phyloP scores from a whole-genome alignment of 495 filamentous ascomycete species.

The Podospora tetraspora region DNA sequence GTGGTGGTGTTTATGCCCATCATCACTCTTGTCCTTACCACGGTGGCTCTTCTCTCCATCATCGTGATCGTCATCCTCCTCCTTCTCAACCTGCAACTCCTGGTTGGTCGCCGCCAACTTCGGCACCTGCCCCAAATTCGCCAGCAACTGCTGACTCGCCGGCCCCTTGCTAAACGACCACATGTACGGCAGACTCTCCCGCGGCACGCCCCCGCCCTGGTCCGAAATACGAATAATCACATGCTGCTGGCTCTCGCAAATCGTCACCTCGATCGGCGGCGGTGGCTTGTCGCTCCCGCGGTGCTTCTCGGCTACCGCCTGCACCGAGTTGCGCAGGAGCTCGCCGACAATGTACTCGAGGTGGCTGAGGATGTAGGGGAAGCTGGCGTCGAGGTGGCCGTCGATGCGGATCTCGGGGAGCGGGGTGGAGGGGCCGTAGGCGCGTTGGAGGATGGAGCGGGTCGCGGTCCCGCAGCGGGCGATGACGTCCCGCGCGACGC shows the following conservation, averaged over 20 bases:
- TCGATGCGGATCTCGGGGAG: slow-evolving; percentile 80
- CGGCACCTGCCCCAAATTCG: slow-evolving; percentile 81
- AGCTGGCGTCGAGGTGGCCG: slow-evolving; percentile 82
- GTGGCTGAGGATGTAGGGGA: slow-evolving; percentile 94
- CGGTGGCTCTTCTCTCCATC: neutral
- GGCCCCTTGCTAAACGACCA: slow-evolving; percentile 97
- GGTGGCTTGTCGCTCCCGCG: slow-evolving; percentile 35
- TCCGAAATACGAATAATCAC: slow-evolving; percentile 96
- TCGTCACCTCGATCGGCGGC: slow-evolving; percentile 84
- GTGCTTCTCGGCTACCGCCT: slow-evolving; percentile 75
- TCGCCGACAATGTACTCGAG: slow-evolving; percentile 97
- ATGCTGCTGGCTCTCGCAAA: slow-evolving; percentile 92
- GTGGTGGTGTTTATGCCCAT: slow-evolving; percentile 14
- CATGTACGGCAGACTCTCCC: slow-evolving; percentile 77
- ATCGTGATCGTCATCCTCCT: slow-evolving; percentile 1
- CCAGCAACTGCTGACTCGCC: slow-evolving; percentile 61
- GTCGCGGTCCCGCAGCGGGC: slow-evolving; percentile 71
- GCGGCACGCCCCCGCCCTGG: slow-evolving; percentile 85
- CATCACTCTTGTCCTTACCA: neutral
- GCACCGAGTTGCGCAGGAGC: slow-evolving; percentile 88
- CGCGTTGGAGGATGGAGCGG: slow-evolving; percentile 61
- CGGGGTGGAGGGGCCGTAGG: slow-evolving; percentile 59
- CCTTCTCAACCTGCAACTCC: slow-evolving; percentile 53
- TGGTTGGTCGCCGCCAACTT: slow-evolving; percentile 93
- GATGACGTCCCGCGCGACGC: slow-evolving; percentile 85